Percentiles rank a stretch among this genome's conserved stretches.
These are phyloP conservation scores for Acacia acuminata DNA, from an alignment of 306 rosid genomes.

Conservation along the genomic window DNA sequence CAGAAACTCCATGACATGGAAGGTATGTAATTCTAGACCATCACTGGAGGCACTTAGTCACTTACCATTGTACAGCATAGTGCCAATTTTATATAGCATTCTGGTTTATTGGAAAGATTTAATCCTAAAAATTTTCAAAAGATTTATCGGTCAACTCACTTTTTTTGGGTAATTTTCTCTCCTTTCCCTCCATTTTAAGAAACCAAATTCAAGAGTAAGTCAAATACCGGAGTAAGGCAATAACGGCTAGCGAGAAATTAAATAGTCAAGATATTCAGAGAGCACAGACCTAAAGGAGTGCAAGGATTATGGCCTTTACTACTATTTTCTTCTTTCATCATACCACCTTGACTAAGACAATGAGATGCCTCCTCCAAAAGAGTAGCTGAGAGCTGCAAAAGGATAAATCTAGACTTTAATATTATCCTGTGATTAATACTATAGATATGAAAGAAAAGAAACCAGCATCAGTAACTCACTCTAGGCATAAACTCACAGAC, in stretches of 20 bases:
- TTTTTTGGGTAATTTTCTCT: background rate
- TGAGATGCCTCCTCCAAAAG: conserved; percentile 63
- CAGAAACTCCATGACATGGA: background rate
- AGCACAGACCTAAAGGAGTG: background rate
- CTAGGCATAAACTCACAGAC: conserved; percentile 54
- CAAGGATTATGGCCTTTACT: conserved; percentile 13
- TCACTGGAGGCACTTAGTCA: background rate
- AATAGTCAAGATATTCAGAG: background rate
- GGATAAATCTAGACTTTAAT: background rate
- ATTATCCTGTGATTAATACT: background rate
- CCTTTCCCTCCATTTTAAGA: background rate
- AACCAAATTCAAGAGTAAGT: background rate
- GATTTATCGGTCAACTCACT: background rate
- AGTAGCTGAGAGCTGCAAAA: conserved; percentile 57
- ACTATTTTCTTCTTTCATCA: conserved; percentile 15
- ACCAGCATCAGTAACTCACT: conserved; percentile 35
- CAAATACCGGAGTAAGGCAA: background rate
- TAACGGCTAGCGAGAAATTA: background rate
- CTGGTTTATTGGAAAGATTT: conserved; percentile 3
- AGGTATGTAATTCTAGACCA: background rate
- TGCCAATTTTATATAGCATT: conserved; percentile 3
- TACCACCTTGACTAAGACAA: conserved; percentile 38
- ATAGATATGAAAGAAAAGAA: conserved; percentile 4
- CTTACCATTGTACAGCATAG: background rate
- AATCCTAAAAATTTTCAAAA: background rate